phyloP scores from a whole-genome alignment of 1,139 yeast species.

The Torulaspora globosa region DNA sequence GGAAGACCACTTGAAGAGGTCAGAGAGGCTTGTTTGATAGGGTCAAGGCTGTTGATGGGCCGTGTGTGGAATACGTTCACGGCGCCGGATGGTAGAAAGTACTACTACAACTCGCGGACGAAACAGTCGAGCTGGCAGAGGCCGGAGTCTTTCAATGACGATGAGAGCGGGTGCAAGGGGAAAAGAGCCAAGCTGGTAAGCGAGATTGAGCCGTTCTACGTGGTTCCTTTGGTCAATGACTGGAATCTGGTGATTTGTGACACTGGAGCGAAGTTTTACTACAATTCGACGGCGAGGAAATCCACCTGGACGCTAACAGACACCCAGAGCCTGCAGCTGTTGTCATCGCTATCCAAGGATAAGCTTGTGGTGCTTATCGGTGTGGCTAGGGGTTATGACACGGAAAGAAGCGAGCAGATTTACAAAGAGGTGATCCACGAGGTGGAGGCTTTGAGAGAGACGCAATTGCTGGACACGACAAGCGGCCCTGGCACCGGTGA shows the following conservation, averaged over 20 bases:
- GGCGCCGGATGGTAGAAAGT: constrained; percentile 64
- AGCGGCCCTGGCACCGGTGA: constrained; percentile 1
- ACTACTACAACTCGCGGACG: constrained; percentile 66
- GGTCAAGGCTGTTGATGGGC: constrained; percentile 6
- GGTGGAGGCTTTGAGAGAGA: constrained; percentile 14
- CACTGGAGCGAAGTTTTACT: constrained; percentile 46
- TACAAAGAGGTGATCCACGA: constrained; percentile 25
- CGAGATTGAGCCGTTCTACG: constrained; percentile 18
- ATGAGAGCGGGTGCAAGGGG: not conserved
- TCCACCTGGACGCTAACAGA: constrained; percentile 43
- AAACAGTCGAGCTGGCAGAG: constrained; percentile 77
- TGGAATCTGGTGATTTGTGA: constrained; percentile 46
- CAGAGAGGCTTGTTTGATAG: not conserved
- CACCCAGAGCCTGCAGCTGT: constrained; percentile 31
- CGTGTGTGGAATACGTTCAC: constrained; percentile 59
- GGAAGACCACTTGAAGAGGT: not conserved
- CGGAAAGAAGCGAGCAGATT: constrained; percentile 19
- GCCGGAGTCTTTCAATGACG: constrained; percentile 47
- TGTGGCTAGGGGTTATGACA: constrained; percentile 43
- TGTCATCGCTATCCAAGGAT: constrained; percentile 38
- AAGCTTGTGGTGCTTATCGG: constrained; percentile 43
- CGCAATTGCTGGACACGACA: not conserved
- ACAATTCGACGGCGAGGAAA: constrained; percentile 35
- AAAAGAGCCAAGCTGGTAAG: constrained; percentile 2
- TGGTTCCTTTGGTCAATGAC: constrained; percentile 22